Base-by-base conservation (phyloP, 2,329 filamentous ascomycete genomes). In the Aspergillus persii region DNA sequence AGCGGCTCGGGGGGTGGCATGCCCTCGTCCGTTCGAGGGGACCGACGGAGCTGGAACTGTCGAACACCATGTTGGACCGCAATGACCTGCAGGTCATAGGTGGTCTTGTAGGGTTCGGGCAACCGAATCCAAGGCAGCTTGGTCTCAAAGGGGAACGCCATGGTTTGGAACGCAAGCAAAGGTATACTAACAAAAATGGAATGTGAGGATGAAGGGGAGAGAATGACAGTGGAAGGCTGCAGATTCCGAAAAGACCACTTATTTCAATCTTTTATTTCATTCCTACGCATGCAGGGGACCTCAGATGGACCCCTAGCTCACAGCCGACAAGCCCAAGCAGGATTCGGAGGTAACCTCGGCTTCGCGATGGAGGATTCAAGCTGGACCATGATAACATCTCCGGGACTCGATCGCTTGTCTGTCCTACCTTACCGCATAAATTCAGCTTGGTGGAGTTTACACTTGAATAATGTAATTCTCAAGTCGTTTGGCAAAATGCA, bases 1-100 rank as follows among this genome's bases (percentile, higher is more conserved):
- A 75, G 65, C 29, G 65, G 64, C 46, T 71, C 57, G 12, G 67
- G 60, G 29, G 65, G 63, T 1, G 57, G 54, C 46, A 59, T 54
- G 41, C 65, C 54, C 47, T 62, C 62, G 46, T 65, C 61, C 23
- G 62, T 47, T n/a, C 67, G 63, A 23, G 64, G 58, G 31, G 61
- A 60, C 50, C 64, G 55, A 39, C 62, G 61, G 51, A 69, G 58
- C 48, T 66, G 63, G 44, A 68, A 62, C 15, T 59, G 59, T 27
- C 54, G 56, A 2, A 61, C 18, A 3, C 59, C 53, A 23, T 62
- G 57, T 8, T 64, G 57, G n/a, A 57, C 62, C 2, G 59, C 63
- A 30, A 63, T 52, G 12, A 64, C 58, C 7, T 68, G 57, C 7
- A 66, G 36, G 8, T 59, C 53, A 36, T 64, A 66, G 12, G 62